Conservation (phyloP, 2,329 filamentous ascomycete genomes). For the Fusarium praegraminearum region DNA sequence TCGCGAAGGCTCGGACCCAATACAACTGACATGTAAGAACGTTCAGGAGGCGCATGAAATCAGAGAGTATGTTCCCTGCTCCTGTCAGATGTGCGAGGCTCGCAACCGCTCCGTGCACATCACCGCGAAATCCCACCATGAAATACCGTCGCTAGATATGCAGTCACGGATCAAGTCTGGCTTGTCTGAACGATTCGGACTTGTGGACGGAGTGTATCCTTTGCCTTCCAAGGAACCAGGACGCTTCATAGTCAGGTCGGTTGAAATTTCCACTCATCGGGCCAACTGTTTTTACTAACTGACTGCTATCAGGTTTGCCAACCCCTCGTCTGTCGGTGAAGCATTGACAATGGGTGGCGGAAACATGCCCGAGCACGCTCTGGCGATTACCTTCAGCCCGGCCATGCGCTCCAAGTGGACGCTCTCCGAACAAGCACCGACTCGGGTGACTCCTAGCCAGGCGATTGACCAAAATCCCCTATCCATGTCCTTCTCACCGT, state of each 20-base stretch:
- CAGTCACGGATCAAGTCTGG: slow-evolving; percentile 49
- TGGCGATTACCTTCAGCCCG: slow-evolving; percentile 47
- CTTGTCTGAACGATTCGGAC: slow-evolving; percentile 47
- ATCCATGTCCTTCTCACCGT: slow-evolving; percentile 9
- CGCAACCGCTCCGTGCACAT: slow-evolving; percentile 52
- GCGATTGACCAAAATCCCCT: slow-evolving; percentile 4
- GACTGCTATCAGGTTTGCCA: slow-evolving; percentile 42
- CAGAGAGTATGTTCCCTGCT: slow-evolving; percentile 48
- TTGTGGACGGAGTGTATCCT: slow-evolving; percentile 48
- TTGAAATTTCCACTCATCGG: neutral
- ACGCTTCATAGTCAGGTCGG: slow-evolving; percentile 50
- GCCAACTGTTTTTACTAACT: neutral
- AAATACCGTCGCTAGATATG: slow-evolving; percentile 36
- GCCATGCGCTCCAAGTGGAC: slow-evolving; percentile 52
- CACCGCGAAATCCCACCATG: slow-evolving; percentile 18
- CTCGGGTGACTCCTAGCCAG: slow-evolving; percentile 1
- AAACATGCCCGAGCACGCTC: slow-evolving; percentile 43
- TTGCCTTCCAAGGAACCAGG: slow-evolving; percentile 21
- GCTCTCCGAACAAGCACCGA: slow-evolving; percentile 5
- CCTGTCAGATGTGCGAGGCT: slow-evolving; percentile 47
- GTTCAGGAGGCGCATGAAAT: slow-evolving; percentile 8
- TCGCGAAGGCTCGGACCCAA: slow-evolving; percentile 23
- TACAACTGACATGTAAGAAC: slow-evolving; percentile 44
- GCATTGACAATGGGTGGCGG: slow-evolving; percentile 44
- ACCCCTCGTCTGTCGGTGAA: slow-evolving; percentile 44